Evolutionary conservation across 1,139 yeast genomes (phyloP).

Genomic region (Lodderomyces beijingensis): DNA sequence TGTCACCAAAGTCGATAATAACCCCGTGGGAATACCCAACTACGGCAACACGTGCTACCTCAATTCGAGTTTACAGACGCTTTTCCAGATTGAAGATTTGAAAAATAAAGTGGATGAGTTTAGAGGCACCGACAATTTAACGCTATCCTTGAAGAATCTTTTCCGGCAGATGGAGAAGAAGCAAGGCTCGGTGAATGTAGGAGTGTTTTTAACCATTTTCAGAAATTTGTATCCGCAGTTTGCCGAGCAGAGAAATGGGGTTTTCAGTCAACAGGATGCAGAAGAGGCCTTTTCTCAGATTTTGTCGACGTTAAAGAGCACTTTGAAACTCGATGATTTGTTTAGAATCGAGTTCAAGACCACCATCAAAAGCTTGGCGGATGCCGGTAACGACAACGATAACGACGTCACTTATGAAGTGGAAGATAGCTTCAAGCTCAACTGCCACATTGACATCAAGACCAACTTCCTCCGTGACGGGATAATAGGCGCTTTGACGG

Average conservation of each 20-base stretch:
- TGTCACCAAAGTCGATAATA: slow-evolving; percentile 34
- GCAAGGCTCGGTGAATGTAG: slow-evolving; percentile 53
- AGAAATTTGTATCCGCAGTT: slow-evolving; percentile 81
- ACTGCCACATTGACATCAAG: slow-evolving; percentile 81
- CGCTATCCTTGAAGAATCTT: slow-evolving; percentile 33
- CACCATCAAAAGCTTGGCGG: slow-evolving; percentile 53
- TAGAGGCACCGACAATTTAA: slow-evolving; percentile 9
- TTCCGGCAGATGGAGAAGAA: slow-evolving; percentile 45
- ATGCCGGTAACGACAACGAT: slow-evolving; percentile 21
- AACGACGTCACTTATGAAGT: slow-evolving; percentile 44
- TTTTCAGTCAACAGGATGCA: slow-evolving; percentile 93
- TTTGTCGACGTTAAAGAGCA: slow-evolving; percentile 49
- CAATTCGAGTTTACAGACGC: slow-evolving; percentile 82
- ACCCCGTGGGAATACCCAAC: slow-evolving; percentile 82
- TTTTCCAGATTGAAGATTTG: slow-evolving; percentile 65
- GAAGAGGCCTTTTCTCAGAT: slow-evolving; percentile 92
- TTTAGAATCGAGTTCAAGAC: slow-evolving; percentile 66
- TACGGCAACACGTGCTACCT: slow-evolving; percentile 94
- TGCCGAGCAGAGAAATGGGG: slow-evolving; percentile 72
- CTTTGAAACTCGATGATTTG: slow-evolving; percentile 47
- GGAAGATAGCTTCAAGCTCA: slow-evolving; percentile 64
- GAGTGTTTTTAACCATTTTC: slow-evolving; percentile 57
- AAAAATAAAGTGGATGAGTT: slow-evolving; percentile 25
- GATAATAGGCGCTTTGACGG: slow-evolving; percentile 66
- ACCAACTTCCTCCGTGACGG: slow-evolving; percentile 93